Evolutionary conservation across 179 eudicot genomes (phyloP).

Genomic region (Beta lomatogona): DNA sequence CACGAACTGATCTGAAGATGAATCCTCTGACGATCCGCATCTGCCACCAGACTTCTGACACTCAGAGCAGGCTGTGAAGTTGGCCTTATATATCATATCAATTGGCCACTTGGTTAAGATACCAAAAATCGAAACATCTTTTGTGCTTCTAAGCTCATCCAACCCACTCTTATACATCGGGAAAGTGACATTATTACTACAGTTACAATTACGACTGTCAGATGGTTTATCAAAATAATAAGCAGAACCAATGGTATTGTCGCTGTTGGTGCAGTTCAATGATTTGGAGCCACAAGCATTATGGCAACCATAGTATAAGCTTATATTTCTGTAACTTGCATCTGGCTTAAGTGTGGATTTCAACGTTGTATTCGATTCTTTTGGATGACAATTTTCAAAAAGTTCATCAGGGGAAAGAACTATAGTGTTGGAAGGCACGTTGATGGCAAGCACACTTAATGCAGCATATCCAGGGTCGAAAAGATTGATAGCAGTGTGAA

Average conservation of each 20-base stretch:
- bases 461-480: neutral
- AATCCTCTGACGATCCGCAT: neutral
- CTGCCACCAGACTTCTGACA: constrained; percentile 15
- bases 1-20: neutral
- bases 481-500: neutral
- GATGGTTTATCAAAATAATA: neutral
- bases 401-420: neutral
- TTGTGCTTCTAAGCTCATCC: neutral
- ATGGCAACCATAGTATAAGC: constrained; percentile 12
- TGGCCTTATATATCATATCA: neutral
- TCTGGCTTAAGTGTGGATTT: neutral
- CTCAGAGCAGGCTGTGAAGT: constrained; percentile 12
- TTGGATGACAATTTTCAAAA: neutral
- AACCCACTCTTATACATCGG: neutral
- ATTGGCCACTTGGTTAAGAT: neutral
- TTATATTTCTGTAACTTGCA: neutral
- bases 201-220: too few species aligned
- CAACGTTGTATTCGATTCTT: neutral
- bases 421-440: constrained; percentile 14
- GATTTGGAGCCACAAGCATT: neutral
- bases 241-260: neutral
- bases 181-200: neutral
- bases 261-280: neutral
- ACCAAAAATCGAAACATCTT: neutral
- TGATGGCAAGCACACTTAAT: neutral